These are phyloP conservation scores for Silybum marianum DNA, from an alignment of 129 eudicot genomes.

Conservation along the genomic window DNA sequence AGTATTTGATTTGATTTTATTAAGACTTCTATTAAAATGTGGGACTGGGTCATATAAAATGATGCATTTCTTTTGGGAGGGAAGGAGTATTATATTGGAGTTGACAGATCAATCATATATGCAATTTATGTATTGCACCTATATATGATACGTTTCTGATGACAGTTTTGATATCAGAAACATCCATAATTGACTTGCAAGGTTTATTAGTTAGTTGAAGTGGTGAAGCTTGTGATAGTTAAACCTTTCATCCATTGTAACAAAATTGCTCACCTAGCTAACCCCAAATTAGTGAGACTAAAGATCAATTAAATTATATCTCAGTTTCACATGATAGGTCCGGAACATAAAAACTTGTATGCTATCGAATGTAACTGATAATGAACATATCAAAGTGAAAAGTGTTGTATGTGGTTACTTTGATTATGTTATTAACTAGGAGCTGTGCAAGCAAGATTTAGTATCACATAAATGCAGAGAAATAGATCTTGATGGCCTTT, in stretches of 20 bases:
- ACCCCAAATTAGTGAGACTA: background rate
- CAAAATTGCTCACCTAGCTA: background rate
- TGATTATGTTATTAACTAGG: background rate
- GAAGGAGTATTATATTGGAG: no score
- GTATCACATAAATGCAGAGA: background rate
- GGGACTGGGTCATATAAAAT: background rate
- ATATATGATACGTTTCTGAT: background rate
- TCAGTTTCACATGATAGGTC: background rate
- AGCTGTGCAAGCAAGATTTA: background rate
- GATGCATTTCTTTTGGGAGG: background rate
- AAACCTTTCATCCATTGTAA: background rate
- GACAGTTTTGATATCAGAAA: background rate
- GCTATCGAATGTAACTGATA: background rate
- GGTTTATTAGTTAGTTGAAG: background rate
- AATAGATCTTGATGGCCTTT: background rate
- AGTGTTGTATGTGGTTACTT: background rate
- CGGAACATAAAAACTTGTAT: background rate
- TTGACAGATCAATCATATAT: no score
- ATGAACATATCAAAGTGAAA: background rate
- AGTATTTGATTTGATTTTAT: background rate
- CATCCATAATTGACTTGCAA: background rate
- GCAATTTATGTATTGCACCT: no score
- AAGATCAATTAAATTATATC: background rate
- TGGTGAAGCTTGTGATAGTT: background rate
- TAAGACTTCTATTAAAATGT: no score